A percentile compares a stretch with the other conserved stretches of the same genome.
Conservation (phyloP, 371 early-diverging fungal genomes). For the Mucor circinelloides region DNA sequence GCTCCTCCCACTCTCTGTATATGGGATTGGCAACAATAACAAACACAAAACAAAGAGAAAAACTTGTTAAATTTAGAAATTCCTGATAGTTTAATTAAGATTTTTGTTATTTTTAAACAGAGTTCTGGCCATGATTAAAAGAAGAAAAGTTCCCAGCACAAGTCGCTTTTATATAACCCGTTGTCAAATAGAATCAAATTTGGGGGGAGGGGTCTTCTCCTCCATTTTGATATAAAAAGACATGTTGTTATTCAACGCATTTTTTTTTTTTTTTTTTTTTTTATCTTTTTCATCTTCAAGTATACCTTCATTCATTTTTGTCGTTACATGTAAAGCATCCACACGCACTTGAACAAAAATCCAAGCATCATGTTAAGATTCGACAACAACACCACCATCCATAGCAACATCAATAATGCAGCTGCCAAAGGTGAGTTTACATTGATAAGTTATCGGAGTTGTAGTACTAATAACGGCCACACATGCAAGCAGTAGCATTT, state of each 20-base stretch:
- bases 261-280: neutral
- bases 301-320: neutral
- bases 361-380: neutral
- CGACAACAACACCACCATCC: neutral
- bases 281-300: neutral
- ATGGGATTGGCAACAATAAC: neutral
- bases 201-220: neutral
- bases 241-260: neutral
- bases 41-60: neutral
- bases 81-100: neutral
- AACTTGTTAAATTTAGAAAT: neutral
- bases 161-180: neutral
- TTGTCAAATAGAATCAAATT: neutral
- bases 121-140: neutral
- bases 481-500: neutral
- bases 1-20: neutral
- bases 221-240: neutral
- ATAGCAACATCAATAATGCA: neutral
- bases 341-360: neutral
- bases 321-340: neutral
- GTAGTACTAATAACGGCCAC: too few relatives aligned
- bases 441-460: neutral
- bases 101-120: neutral
- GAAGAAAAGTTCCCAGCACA: neutral
- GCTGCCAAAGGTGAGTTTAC: neutral